Conservation (phyloP, 805 yeast genomes). For the Huiozyma sinensis region DNA sequence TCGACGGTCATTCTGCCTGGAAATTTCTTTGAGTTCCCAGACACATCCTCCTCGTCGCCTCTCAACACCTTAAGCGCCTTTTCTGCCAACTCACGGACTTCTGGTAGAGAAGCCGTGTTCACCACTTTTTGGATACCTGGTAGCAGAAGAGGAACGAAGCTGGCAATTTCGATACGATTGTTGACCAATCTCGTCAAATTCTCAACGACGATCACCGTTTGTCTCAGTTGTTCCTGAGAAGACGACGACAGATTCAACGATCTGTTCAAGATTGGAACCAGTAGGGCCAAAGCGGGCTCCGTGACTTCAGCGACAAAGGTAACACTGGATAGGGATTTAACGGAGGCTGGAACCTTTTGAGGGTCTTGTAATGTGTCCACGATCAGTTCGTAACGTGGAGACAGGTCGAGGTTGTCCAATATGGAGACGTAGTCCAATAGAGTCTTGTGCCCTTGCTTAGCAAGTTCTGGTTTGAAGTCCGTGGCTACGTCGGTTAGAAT, state of each 20-base stretch:
- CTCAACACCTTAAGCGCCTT: constrained; percentile 76
- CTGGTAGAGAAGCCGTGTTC: constrained; percentile 87
- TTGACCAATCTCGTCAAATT: constrained; percentile 91
- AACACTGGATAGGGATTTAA: constrained; percentile 80
- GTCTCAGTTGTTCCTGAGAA: constrained; percentile 93
- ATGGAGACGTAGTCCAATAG: constrained; percentile 64
- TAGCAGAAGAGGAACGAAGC: constrained; percentile 70
- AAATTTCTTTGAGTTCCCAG: constrained; percentile 39
- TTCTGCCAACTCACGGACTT: constrained; percentile 84
- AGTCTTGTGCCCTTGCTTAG: constrained; percentile 69
- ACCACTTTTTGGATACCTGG: constrained; percentile 91
- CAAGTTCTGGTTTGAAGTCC: constrained; percentile 93
- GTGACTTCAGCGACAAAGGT: constrained; percentile 98
- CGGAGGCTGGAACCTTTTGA: constrained; percentile 75
- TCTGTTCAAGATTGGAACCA: constrained; percentile 86
- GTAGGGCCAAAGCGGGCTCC: constrained; percentile 81
- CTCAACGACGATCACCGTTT: constrained; percentile 91
- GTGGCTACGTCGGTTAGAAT: constrained; percentile 80
- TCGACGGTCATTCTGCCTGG: constrained; percentile 59
- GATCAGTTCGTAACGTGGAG: constrained; percentile 74
- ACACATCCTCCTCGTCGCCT: constrained; percentile 63
- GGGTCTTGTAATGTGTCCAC: constrained; percentile 88
- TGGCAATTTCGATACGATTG: constrained; percentile 83
- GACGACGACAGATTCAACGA: constrained; percentile 75
- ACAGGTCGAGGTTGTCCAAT: constrained; percentile 85